Evolutionary conservation across 495 filamentous ascomycete species (phyloP).

Genomic region (Talaromyces adpressus): DNA sequence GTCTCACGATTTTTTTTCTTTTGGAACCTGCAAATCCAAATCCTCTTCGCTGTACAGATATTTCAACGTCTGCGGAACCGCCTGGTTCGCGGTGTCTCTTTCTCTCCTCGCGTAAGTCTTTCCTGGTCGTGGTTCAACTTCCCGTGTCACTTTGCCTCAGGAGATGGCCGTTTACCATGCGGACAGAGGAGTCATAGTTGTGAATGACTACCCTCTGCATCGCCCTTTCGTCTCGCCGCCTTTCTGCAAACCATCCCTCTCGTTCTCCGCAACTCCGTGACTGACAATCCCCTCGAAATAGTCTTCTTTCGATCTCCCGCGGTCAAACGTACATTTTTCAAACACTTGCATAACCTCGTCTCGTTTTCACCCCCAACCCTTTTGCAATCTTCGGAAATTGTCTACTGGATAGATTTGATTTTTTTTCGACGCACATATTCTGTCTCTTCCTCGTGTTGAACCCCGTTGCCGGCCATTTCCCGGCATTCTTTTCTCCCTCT

Average conservation of each 20-base stretch:
- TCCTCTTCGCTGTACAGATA: slow-evolving; percentile 3
- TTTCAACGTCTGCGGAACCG: not conserved
- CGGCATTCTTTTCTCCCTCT: not conserved
- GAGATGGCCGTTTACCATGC: not conserved
- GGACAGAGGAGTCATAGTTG: not conserved
- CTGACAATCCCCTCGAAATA: not conserved
- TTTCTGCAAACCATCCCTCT: not conserved
- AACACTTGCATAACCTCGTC: not conserved
- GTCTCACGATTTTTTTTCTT: not conserved
- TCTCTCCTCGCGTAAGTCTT: slow-evolving; percentile 2
- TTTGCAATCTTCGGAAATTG: not conserved
- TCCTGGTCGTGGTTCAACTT: not conserved
- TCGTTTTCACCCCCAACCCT: not conserved
- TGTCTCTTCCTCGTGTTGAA: not conserved
- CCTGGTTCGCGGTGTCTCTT: slow-evolving; percentile 6
- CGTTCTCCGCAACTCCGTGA: not conserved
- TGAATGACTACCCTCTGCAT: not conserved
- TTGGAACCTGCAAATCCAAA: not conserved
- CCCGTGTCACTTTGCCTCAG: not conserved
- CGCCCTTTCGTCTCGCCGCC: not conserved
- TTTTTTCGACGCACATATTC: slow-evolving; percentile 6
- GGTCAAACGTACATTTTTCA: not conserved
- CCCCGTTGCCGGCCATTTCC: not conserved
- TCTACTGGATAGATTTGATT: slow-evolving; percentile 10
- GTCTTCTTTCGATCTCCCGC: slow-evolving; percentile 5